Evolutionary conservation across 306 rosid genomes (phyloP).

Genomic region (Coriaria nepalensis): DNA sequence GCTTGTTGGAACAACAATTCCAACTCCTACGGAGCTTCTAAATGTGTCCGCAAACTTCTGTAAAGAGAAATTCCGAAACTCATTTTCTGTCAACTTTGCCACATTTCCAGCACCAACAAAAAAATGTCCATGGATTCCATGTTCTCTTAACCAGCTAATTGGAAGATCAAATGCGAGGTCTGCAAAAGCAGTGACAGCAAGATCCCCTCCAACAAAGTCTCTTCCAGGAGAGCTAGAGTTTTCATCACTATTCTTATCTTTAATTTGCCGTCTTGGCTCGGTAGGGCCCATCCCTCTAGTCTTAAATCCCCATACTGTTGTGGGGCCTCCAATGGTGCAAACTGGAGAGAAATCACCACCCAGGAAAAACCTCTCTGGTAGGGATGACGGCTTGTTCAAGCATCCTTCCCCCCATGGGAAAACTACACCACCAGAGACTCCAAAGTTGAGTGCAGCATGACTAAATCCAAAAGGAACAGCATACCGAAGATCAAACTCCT

Average conservation of each 20-base stretch:
- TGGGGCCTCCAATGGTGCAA: slow-evolving; percentile 71
- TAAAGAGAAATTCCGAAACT: slow-evolving; percentile 50
- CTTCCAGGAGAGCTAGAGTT: slow-evolving; percentile 35
- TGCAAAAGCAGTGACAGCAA: slow-evolving; percentile 86
- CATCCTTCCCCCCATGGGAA: slow-evolving; percentile 85
- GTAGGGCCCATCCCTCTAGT: slow-evolving; percentile 83
- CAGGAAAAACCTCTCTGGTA: slow-evolving; percentile 85
- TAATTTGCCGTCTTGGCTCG: slow-evolving; percentile 54
- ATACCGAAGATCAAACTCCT: slow-evolving; percentile 89
- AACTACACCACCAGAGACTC: slow-evolving; percentile 67
- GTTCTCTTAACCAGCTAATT: slow-evolving; percentile 69
- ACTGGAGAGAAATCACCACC: slow-evolving; percentile 97
- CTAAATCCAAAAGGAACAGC: slow-evolving; percentile 77
- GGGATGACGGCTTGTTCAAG: slow-evolving; percentile 69
- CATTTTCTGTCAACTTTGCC: slow-evolving; percentile 69
- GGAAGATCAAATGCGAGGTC: slow-evolving; percentile 92
- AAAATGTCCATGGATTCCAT: slow-evolving; percentile 80
- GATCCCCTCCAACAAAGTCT: slow-evolving; percentile 90
- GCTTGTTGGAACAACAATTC: slow-evolving; percentile 75
- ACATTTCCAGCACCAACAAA: slow-evolving; percentile 88
- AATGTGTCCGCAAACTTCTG: slow-evolving; percentile 57
- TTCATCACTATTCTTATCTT: slow-evolving; percentile 31
- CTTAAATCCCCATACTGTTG: slow-evolving; percentile 80
- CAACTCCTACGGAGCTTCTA: slow-evolving; percentile 75
- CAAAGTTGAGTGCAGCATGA: slow-evolving; percentile 76